phyloP scores from a whole-genome alignment of 2,329 filamentous ascomycete species.

The Talaromyces funiculosus region DNA sequence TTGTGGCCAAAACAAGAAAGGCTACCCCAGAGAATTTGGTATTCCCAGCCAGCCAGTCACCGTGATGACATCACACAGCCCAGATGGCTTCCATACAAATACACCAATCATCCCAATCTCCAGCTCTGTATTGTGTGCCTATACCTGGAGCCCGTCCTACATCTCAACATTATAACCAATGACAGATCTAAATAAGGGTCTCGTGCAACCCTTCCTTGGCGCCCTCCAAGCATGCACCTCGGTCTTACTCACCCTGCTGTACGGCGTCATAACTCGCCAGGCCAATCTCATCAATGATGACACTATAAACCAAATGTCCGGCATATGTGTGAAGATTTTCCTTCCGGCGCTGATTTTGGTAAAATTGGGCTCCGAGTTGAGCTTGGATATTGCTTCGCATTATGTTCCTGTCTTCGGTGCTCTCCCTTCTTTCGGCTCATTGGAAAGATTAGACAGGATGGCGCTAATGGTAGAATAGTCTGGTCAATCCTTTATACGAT shows the following conservation, averaged over 20 bases:
- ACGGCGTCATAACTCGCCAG: slow-evolving; percentile 48
- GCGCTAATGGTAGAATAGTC: slow-evolving; percentile 25
- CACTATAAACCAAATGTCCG: slow-evolving; percentile 50
- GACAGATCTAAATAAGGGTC: slow-evolving; percentile 9
- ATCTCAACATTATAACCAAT: background rate
- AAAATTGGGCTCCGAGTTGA: slow-evolving; percentile 49
- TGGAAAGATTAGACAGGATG: background rate
- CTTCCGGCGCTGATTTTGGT: slow-evolving; percentile 50
- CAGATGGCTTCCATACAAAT: background rate
- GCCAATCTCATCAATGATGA: slow-evolving; percentile 44
- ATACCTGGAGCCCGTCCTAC: background rate
- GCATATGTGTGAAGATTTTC: slow-evolving; percentile 49
- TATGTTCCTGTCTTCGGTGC: slow-evolving; percentile 47
- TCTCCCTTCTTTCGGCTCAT: background rate
- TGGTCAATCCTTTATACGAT: slow-evolving; percentile 50
- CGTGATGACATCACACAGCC: slow-evolving; percentile 11
- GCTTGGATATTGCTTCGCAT: slow-evolving; percentile 42
- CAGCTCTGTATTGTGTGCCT: too few relatives aligned
- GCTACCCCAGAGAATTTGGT: background rate
- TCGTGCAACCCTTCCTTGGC: slow-evolving; percentile 41
- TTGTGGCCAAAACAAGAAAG: background rate
- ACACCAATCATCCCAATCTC: background rate
- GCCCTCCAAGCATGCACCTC: slow-evolving; percentile 52
- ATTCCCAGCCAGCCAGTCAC: background rate
- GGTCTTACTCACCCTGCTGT: slow-evolving; percentile 50